phyloP scores from a whole-genome alignment of 805 yeast species.

The Scheffersomyces stipitis region DNA sequence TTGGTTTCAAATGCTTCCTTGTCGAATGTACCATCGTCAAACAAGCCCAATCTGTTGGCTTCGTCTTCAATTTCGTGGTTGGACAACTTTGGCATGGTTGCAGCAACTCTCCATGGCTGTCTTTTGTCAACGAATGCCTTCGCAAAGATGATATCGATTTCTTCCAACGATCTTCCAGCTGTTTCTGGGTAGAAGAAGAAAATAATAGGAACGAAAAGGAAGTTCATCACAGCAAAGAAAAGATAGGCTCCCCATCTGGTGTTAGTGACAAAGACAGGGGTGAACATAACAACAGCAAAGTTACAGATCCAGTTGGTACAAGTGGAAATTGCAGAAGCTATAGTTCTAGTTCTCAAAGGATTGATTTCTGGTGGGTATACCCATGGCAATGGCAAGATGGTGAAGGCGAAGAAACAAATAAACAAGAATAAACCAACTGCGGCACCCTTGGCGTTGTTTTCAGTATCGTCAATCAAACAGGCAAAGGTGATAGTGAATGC shows the following conservation, averaged over 20 bases:
- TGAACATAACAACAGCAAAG: conserved; percentile 48
- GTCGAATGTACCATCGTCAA: conserved; percentile 44
- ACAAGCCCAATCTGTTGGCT: conserved; percentile 57
- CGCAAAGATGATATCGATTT: conserved; percentile 59
- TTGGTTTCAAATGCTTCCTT: conserved; percentile 33
- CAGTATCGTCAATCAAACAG: conserved; percentile 33
- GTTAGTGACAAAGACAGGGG: conserved; percentile 40
- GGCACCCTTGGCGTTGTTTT: conserved; percentile 42
- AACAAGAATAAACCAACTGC: conserved; percentile 47
- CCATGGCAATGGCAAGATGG: conserved; percentile 48
- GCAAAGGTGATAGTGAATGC: conserved; percentile 43
- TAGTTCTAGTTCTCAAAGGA: conserved; percentile 48
- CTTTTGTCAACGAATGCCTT: conserved; percentile 57
- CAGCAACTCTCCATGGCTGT: conserved; percentile 64
- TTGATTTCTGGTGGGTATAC: conserved; percentile 48
- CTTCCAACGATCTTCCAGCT: conserved; percentile 46
- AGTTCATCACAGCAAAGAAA: conserved; percentile 43
- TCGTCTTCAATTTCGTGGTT: conserved; percentile 58
- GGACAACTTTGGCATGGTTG: conserved; percentile 58
- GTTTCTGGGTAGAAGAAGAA: conserved; percentile 48
- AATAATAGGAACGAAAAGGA: conserved; percentile 35
- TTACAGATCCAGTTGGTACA: conserved; percentile 47
- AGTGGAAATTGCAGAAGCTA: conserved; percentile 43
- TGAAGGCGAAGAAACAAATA: conserved; percentile 44
- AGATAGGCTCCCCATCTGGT: conserved; percentile 43